Conservation (phyloP, 805 yeast species). For the Debaryomyces maramus region DNA sequence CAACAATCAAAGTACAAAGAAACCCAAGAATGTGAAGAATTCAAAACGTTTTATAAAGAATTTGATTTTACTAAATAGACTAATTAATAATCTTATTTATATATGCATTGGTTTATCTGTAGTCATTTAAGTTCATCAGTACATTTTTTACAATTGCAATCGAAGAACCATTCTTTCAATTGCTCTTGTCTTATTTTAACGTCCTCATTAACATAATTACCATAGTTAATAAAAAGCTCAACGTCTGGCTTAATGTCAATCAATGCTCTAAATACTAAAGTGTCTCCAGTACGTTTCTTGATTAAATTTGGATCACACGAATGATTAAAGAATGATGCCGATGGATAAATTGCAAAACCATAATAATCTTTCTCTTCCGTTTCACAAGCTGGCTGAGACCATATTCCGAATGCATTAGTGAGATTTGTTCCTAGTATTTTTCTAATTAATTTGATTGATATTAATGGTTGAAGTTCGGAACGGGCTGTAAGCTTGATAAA, state of each 20-base stretch:
- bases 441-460: slow-evolving; percentile 44
- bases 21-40: slow-evolving; percentile 57
- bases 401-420: slow-evolving; percentile 69
- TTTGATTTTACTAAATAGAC: slow-evolving; percentile 49
- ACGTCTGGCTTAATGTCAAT: slow-evolving; percentile 42
- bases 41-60: slow-evolving; percentile 54
- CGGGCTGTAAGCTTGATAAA: slow-evolving; percentile 45
- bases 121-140: slow-evolving; percentile 18
- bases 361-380: slow-evolving; percentile 53
- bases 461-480: slow-evolving; percentile 25
- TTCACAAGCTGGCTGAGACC: slow-evolving; percentile 44
- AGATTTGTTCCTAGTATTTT: slow-evolving; percentile 57
- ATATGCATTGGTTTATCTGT: background rate
- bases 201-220: slow-evolving; percentile 46
- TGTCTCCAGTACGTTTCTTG: slow-evolving; percentile 42
- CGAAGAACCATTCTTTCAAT: slow-evolving; percentile 58
- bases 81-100: background rate
- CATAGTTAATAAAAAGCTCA: slow-evolving; percentile 62
- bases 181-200: slow-evolving; percentile 41
- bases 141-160: slow-evolving; percentile 55
- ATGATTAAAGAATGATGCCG: slow-evolving; percentile 68
- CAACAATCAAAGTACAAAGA: slow-evolving; percentile 65
- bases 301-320: slow-evolving; percentile 59
- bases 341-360: slow-evolving; percentile 61
- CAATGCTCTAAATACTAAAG: slow-evolving; percentile 44